phyloP scores from a whole-genome alignment of 805 yeast genomes.

The Candida tibetensis region DNA sequence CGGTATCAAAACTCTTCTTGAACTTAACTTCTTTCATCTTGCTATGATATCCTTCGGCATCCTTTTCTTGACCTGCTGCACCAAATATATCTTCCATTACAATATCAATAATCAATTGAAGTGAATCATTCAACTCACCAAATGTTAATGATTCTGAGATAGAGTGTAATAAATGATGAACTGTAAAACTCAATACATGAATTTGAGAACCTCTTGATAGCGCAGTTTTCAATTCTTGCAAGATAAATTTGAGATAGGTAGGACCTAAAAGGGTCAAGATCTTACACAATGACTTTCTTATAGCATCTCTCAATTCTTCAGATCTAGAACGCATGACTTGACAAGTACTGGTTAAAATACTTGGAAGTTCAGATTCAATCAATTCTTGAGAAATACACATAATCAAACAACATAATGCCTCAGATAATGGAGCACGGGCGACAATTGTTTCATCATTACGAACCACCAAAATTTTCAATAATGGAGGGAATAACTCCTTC shows the following conservation, averaged over 20 bases:
- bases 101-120: conserved; percentile 58
- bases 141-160: conserved; percentile 46
- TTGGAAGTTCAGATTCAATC: conserved; percentile 66
- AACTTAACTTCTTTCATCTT: conserved; percentile 88
- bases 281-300: conserved; percentile 69
- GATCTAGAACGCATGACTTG: conserved; percentile 82
- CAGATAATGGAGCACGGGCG: conserved; percentile 74
- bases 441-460: conserved; percentile 79
- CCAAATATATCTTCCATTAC: conserved; percentile 95
- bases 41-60: conserved; percentile 84
- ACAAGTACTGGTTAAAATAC: conserved; percentile 79
- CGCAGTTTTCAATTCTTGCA: conserved; percentile 76
- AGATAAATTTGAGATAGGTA: conserved; percentile 64
- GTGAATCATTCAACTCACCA: conserved; percentile 75
- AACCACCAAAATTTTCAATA: conserved; percentile 55
- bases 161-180: conserved; percentile 66
- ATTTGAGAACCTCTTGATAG: conserved; percentile 87
- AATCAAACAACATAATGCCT: conserved; percentile 69
- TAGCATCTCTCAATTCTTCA: conserved; percentile 84
- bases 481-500: conserved; percentile 57
- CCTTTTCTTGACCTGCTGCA: conserved; percentile 88
- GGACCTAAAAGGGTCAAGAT: conserved; percentile 70
- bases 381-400: conserved; percentile 58
- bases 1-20: conserved; percentile 85
- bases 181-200: conserved; percentile 86